A percentile compares a stretch with the other conserved stretches of the same genome.
Conservation (phyloP, 2,329 filamentous ascomycete genomes). For the Talaromyces verruculosus region DNA sequence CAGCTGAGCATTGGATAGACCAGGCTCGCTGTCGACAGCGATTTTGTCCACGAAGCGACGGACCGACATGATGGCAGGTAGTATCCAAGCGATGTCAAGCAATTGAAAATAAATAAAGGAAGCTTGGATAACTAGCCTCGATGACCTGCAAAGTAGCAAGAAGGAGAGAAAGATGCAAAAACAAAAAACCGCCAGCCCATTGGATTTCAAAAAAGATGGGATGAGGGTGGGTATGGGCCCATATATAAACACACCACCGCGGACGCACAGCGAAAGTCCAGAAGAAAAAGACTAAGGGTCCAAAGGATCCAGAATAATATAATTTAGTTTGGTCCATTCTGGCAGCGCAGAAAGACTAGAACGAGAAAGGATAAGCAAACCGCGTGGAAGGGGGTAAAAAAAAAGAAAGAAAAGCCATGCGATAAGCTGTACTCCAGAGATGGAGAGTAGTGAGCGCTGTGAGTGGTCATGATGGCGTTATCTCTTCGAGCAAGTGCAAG, state of each 20-base stretch:
- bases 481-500: not conserved
- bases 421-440: not conserved
- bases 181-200: not conserved
- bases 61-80: slow-evolving; percentile 14
- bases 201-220: not conserved
- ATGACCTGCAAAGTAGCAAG: not conserved
- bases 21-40: slow-evolving; percentile 72
- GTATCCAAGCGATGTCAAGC: not conserved
- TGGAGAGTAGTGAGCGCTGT: not conserved
- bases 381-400: not conserved
- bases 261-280: not conserved
- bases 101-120: not conserved
- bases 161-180: not conserved
- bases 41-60: slow-evolving; percentile 54
- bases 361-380: not conserved
- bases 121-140: not conserved
- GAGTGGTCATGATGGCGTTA: slow-evolving; percentile 10
- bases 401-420: not conserved
- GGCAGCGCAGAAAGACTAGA: not conserved
- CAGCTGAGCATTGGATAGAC: slow-evolving; percentile 73
- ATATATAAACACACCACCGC: not conserved
- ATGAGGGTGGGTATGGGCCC: not conserved
- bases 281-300: not conserved
- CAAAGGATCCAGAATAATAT: not conserved
- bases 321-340: not conserved